Base-by-base conservation (phyloP, 108 stramenopile species). In the Seminavis robusta region DNA sequence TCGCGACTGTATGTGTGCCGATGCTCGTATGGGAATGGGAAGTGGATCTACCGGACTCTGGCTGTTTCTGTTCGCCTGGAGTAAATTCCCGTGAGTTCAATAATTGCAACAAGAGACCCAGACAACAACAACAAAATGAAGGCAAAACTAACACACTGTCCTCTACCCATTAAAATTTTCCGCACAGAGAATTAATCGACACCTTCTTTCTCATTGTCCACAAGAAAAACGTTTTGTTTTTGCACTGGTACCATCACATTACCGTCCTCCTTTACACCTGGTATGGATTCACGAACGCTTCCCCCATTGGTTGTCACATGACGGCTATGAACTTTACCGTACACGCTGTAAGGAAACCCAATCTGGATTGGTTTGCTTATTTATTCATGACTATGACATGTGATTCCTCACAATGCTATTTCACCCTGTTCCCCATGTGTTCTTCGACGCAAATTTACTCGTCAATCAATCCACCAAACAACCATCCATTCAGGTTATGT, bases 221-320 rank as follows among this genome's bases (percentile, higher is more conserved):
- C 59, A 97, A 97, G 63, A 93, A 92, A 65, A 90, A 80, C 10
- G 73, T 97, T 16, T 89, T 96, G 47, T 94, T 98, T 60, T 69
- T 98, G 36, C 97, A 98, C 71, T 98, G 95, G 95, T 98, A 96
- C 67, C 97, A 98, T 74, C 97, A 98, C 67, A 79, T 96, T 38
- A 90, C 97, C 26, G 97, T 98, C 4, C 61, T 98, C 6, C 74
- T 95, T 7, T 98, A 93, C 77, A 94, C 92, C 77, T 98, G 94
- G 94, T 85, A 92, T 71, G 78, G 88, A 32, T 98, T 97, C 72
- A 91, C 80, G 23, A 77, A 77, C 54, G 78, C 79, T 49, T 61
- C 84, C 28, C 80, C 92, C 46, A 55, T 69, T 15, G 97, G 95
- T 25, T 65, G 96, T 38, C 94, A 94, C 83, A 97, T 98, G 69